Evolutionary conservation across 306 rosid species (phyloP).

Genomic region (Trifolium pratense): DNA sequence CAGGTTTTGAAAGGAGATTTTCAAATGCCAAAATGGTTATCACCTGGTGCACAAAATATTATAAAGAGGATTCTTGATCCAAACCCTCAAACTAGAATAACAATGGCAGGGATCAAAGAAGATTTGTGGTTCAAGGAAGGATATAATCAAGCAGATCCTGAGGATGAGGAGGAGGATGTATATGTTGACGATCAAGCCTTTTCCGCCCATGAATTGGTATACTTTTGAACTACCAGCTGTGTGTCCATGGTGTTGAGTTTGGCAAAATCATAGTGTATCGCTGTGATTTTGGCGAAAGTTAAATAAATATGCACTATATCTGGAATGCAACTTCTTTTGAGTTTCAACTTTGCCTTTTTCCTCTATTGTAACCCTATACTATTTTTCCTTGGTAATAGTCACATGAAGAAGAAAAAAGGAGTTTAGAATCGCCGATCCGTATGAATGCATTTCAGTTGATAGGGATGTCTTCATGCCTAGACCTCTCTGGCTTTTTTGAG

Average conservation of each 20-base stretch:
- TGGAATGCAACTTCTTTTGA: background rate
- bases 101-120: conserved; percentile 66
- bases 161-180: conserved; percentile 76
- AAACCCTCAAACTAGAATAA: conserved; percentile 65
- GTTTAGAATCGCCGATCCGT: conserved; percentile 56
- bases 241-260: background rate
- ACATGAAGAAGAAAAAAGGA: conserved; percentile 53
- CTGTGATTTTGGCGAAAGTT: background rate
- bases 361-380: conserved; percentile 24
- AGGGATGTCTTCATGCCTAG: conserved; percentile 91
- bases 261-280: background rate
- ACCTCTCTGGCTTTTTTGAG: conserved; percentile 97
- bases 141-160: conserved; percentile 59
- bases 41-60: conserved; percentile 71
- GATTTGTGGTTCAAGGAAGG: conserved; percentile 84
- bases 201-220: conserved; percentile 65
- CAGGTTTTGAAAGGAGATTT: conserved; percentile 81
- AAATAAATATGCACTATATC: background rate
- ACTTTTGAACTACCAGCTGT: background rate
- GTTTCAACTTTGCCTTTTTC: background rate
- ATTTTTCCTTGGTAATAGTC: conserved; percentile 49
- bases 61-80: conserved; percentile 86
- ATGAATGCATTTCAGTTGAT: conserved; percentile 93
- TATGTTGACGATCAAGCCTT: conserved; percentile 53
- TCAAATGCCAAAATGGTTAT: conserved; percentile 74